Conservation (phyloP, 2,329 filamentous ascomycete genomes). For the Elsinoe necatrix region DNA sequence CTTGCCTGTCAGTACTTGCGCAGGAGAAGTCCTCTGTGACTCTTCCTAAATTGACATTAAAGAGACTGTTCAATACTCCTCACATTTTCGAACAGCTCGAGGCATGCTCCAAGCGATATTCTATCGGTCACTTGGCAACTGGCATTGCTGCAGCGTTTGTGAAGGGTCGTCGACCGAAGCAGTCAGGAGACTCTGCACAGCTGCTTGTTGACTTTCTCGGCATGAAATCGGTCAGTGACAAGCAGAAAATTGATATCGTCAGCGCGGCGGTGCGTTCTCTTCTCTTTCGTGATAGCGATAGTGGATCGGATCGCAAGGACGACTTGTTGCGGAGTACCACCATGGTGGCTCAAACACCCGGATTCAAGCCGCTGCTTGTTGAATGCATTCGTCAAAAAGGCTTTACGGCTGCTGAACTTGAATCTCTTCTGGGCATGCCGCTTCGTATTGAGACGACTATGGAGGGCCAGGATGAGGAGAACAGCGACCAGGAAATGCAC, state of each 20-base stretch:
- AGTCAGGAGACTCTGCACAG: neutral
- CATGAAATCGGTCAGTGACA: neutral
- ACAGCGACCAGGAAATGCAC: neutral
- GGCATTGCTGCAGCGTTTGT: conserved; percentile 3
- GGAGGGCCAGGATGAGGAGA: too few species aligned
- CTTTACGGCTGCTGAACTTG: neutral
- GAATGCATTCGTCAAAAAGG: neutral
- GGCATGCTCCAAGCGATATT: neutral
- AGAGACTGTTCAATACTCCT: conserved; percentile 41
- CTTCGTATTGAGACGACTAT: neutral
- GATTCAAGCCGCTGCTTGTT: neutral
- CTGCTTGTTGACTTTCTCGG: neutral
- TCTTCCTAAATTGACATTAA: conserved; percentile 62
- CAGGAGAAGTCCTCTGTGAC: conserved; percentile 65
- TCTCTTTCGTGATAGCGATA: neutral
- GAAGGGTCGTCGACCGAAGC: conserved; percentile 3
- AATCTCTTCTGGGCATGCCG: neutral
- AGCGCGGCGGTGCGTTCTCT: neutral
- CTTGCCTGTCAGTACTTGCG: conserved; percentile 72
- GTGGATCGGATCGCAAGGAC: neutral
- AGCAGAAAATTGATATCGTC: conserved; percentile 25
- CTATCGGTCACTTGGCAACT: conserved; percentile 1
- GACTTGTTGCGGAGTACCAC: neutral
- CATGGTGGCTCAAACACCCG: neutral
- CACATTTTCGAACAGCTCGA: conserved; percentile 4